phyloP scores from a whole-genome alignment of 75 land plant genomes.

The Picea sitchensis region DNA sequence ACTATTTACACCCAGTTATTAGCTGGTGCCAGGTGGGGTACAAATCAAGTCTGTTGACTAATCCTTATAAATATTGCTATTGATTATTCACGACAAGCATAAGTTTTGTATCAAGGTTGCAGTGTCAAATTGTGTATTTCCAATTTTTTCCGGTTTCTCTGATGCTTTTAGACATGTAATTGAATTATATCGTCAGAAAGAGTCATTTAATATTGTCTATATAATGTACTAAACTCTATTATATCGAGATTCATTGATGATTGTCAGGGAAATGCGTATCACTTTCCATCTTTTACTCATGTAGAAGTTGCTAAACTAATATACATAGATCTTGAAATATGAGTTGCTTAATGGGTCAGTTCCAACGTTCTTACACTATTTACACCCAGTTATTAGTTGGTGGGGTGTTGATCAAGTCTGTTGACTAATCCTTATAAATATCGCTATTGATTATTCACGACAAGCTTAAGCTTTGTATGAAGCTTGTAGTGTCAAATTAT shows the following conservation, averaged over 20 bases:
- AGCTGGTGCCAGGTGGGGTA: neutral
- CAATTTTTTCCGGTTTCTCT: neutral
- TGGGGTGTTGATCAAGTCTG: neutral
- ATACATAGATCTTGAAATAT: too few species aligned
- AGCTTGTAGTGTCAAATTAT: conserved; percentile 4
- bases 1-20: neutral
- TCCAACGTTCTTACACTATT: too few species aligned
- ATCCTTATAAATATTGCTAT: neutral
- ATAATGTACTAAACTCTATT: neutral
- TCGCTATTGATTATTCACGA: neutral
- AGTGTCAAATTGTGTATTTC: conserved; percentile 6
- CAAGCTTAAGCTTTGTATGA: conserved; percentile 7
- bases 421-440: neutral
- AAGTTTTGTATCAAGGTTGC: conserved; percentile 5
- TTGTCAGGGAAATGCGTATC: neutral
- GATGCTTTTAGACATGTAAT: too few species aligned
- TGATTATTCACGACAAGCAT: neutral
- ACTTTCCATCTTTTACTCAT: neutral
- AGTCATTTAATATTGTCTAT: neutral
- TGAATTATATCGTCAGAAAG: too few species aligned
- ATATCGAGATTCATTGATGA: neutral
- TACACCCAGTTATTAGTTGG: neutral
- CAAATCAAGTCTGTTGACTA: neutral
- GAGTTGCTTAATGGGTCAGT: too few species aligned
- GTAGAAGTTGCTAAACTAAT: neutral